Evolutionary conservation across 2,329 filamentous ascomycete genomes (phyloP).

Genomic region (Colletotrichum sp.): DNA sequence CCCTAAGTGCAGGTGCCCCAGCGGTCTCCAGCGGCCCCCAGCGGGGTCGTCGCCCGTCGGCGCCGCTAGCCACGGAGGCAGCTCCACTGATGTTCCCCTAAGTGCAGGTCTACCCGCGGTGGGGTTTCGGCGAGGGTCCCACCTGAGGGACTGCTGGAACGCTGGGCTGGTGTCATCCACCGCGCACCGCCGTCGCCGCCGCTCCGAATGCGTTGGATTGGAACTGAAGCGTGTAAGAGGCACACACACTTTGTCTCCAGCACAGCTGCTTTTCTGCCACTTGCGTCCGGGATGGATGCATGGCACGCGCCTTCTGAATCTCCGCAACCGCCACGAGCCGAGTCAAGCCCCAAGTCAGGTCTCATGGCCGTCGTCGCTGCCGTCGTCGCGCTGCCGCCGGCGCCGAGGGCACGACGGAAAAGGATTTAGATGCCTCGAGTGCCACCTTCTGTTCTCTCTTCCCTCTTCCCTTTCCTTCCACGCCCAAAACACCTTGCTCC

Average conservation of each 20-base stretch:
- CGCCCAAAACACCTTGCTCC: neutral
- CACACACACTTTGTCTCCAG: neutral
- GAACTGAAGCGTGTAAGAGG: neutral
- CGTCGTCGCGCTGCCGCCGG: neutral
- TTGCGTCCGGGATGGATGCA: neutral
- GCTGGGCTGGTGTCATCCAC: neutral
- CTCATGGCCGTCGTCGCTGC: neutral
- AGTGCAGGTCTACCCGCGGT: constrained; percentile 21
- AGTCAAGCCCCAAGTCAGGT: neutral
- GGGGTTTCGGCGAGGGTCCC: neutral
- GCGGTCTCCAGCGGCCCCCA: constrained; percentile 1
- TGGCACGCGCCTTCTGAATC: neutral
- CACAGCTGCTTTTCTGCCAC: neutral
- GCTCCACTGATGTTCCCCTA: constrained; percentile 18
- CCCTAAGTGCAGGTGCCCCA: constrained; percentile 24
- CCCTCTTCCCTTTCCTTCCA: neutral
- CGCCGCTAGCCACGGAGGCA: neutral
- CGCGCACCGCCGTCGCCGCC: neutral
- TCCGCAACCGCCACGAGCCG: constrained; percentile 9
- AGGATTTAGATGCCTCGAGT: constrained; percentile 9
- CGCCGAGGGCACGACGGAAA: neutral
- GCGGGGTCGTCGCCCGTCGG: neutral
- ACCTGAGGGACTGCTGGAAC: neutral
- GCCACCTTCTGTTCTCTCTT: neutral
- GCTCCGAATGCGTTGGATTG: neutral